A percentile compares a stretch with the other conserved stretches of the same genome.
Conservation (phyloP, 345 rosid genomes). For the Melaleuca alternifolia region DNA sequence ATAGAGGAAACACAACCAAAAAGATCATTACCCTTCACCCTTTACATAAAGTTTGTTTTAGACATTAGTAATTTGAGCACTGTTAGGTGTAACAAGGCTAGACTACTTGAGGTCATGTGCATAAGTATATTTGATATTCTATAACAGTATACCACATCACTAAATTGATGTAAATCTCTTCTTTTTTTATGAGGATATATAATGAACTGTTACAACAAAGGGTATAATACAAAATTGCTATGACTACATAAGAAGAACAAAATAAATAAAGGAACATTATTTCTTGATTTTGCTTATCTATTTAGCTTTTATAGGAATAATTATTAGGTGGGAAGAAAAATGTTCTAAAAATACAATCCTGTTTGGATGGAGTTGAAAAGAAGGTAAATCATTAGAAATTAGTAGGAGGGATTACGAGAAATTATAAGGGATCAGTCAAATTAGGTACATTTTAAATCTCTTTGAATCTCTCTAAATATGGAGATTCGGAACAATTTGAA, state of each 20-base stretch:
- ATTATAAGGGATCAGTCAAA: no score
- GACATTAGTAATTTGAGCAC: not conserved
- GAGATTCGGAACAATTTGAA: no score
- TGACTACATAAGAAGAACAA: not conserved
- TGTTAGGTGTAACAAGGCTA: not conserved
- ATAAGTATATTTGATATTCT: not conserved
- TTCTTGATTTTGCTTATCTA: not conserved
- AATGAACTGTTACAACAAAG: not conserved
- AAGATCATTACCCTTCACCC: not conserved
- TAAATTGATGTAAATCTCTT: not conserved
- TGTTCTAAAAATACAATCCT: no score
- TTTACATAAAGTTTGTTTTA: not conserved
- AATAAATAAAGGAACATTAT: not conserved
- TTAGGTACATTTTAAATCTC: no score
- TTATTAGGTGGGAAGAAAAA: not conserved
- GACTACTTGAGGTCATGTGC: not conserved
- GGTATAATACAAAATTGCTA: not conserved
- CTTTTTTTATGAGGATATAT: not conserved
- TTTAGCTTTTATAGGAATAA: not conserved
- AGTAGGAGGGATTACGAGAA: no score
- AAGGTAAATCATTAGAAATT: no score
- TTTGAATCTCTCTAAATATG: no score
- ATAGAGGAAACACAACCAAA: no score
- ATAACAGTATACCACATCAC: not conserved
- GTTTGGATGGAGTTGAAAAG: no score